These are phyloP conservation scores for Calonectria honghensis DNA, from an alignment of 2,329 filamentous ascomycete species.

Conservation along the genomic window DNA sequence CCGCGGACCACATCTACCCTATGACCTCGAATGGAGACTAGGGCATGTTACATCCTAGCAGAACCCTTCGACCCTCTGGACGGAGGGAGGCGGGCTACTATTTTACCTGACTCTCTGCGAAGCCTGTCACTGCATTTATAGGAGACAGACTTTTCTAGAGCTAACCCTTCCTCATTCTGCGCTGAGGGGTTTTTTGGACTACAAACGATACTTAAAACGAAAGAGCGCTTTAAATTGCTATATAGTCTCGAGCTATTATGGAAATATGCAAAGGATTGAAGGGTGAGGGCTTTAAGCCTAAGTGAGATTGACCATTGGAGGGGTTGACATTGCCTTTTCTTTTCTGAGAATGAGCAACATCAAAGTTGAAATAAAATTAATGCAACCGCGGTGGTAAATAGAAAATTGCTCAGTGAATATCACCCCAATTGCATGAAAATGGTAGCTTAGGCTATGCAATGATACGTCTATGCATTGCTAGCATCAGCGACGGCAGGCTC, in stretches of 20 bases:
- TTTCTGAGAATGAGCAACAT: not conserved
- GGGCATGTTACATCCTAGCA: not conserved
- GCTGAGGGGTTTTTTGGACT: not conserved
- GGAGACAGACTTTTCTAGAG: not conserved
- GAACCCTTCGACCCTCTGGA: not conserved
- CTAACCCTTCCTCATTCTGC: not conserved
- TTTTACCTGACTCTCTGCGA: not conserved
- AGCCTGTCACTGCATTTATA: no score
- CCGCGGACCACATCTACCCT: not conserved
- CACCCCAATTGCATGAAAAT: not conserved
- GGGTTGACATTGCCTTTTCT: not conserved
- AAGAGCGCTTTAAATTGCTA: not conserved
- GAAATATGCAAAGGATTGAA: not conserved
- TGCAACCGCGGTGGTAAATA: not conserved
- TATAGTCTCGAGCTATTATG: not conserved
- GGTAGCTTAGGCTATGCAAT: no score
- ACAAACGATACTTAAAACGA: not conserved
- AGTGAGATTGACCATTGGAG: not conserved
- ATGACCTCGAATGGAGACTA: not conserved
- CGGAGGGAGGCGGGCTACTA: not conserved
- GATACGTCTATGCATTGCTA: not conserved
- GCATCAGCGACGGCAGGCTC: slow-evolving; percentile 20
- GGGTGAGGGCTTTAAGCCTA: no score
- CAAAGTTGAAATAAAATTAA: not conserved
- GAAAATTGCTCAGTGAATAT: not conserved